Evolutionary conservation across 352 stramenopile species (phyloP), one percentile per base, ranked within the genome.

Genomic region (Pythium angustatum): DNA sequence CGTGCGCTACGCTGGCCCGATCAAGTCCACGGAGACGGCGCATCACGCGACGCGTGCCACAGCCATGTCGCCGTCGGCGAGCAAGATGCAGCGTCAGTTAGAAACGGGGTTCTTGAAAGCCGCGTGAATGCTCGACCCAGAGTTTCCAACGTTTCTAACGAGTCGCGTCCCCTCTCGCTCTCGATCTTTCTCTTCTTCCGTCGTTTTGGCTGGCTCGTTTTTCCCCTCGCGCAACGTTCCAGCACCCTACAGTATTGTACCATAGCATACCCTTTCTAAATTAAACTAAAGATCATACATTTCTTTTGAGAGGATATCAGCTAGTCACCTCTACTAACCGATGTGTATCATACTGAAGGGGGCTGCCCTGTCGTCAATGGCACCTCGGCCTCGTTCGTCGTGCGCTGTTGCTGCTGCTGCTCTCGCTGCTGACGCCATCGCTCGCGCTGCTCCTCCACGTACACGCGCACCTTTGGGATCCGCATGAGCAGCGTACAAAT

Each of bases 71-170:
- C 40, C 38, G 14, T n/a, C 48, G 14, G 38, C 33, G n/a, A n/a
- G n/a, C n/a, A n/a, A n/a, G 11, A n/a, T 34, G 19, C 11, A 19
- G 58, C 17, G 31, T 15, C 60, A 62, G 40, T 58, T 62, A 69
- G 62, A 69, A 69, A 58, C 62, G 38, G 15, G 45, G 45, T 69
- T 69, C 62, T 53, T 69, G 45, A 58, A 15, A 36, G 62, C 62
- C 11, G 62, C 62, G 52, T 69, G 47, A 69, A 41, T 5, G 26
- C 15, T 17, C 36, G 40, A 47, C 17, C 36, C n/a, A 47, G 2
- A 21, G 14, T 47, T 54, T 40, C 47, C 28, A 38, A 31, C 27
- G 47, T 54, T 54, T 40, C 28, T 54, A 41, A 36, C 15, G 19
- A 27, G 19, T 21, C 14, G 8, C 40, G 6, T 43, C 14, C 36